phyloP scores from a whole-genome alignment of 2,329 filamentous ascomycete species.

The Exophiala viscosa region DNA sequence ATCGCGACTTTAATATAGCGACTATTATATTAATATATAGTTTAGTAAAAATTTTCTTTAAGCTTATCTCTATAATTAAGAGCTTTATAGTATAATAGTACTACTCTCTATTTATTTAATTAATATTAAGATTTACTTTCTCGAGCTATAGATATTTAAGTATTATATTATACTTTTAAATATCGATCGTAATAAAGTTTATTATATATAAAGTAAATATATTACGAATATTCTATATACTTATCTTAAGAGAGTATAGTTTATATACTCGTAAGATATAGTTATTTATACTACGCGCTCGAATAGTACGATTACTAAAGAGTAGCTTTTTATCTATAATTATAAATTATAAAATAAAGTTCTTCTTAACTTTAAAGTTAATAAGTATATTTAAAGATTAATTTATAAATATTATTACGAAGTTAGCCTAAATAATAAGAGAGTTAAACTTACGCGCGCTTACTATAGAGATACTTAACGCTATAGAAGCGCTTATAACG shows the following conservation, averaged over 20 bases:
- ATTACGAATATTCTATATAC: slow-evolving; percentile 3
- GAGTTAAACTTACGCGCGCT: neutral
- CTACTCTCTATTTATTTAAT: neutral
- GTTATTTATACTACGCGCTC: neutral
- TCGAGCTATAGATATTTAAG: slow-evolving; percentile 4
- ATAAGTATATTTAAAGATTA: neutral
- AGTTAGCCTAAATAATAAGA: neutral
- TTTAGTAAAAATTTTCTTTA: no score
- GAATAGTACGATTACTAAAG: neutral
- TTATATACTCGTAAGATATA: slow-evolving; percentile 7
- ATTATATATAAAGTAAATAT: neutral
- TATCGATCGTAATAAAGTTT: neutral
- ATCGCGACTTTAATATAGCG: no score
- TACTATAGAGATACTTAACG: neutral
- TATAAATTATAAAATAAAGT: slow-evolving; percentile 5
- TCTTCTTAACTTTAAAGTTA: slow-evolving; percentile 1
- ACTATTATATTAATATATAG: no score
- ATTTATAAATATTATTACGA: neutral
- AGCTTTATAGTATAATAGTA: no score
- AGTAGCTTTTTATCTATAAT: slow-evolving; percentile 2
- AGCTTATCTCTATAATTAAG: no score
- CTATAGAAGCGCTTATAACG: neutral
- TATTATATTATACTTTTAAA: neutral
- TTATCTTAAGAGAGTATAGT: neutral
- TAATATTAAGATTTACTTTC: neutral